Percentiles rank a stretch among this genome's conserved stretches.
phyloP scores from a whole-genome alignment of 257 asterid species.

The Ophiorrhiza pumila region DNA sequence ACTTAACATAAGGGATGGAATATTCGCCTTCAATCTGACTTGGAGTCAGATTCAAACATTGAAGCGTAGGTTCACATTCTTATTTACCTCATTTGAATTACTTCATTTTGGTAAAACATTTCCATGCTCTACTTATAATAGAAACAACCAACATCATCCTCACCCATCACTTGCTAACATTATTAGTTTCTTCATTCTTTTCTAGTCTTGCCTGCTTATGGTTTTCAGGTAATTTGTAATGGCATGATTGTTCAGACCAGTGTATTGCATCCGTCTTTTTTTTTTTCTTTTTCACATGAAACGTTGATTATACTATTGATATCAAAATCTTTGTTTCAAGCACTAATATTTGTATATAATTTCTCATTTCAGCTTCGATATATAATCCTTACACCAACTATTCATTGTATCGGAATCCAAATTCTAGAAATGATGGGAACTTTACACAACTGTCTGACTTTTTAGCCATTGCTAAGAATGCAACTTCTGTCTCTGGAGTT shows the following conservation, averaged over 20 bases:
- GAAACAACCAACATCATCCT: not conserved
- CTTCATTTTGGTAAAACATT: not conserved
- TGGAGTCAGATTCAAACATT: slow-evolving; percentile 62
- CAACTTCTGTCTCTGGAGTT: slow-evolving; percentile 68
- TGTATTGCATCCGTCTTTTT: not conserved
- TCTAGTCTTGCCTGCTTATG: not conserved
- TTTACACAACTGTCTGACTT: slow-evolving; percentile 52
- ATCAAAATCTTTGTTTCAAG: slow-evolving; percentile 7
- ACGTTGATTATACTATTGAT: not conserved
- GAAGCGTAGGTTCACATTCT: slow-evolving; percentile 43
- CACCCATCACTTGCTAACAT: not conserved
- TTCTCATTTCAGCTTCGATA: slow-evolving; percentile 57
- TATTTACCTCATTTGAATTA: not conserved
- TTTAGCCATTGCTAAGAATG: slow-evolving; percentile 53
- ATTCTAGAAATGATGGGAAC: slow-evolving; percentile 33
- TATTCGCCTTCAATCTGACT: slow-evolving; percentile 54
- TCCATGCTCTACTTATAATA: not conserved
- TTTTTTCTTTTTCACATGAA: not conserved
- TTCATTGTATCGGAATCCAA: slow-evolving; percentile 50
- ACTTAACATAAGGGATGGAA: slow-evolving; percentile 43
- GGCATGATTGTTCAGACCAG: not conserved
- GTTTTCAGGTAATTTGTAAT: not conserved
- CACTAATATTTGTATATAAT: slow-evolving; percentile 13
- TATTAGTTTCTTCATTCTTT: not conserved
- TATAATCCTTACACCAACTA: slow-evolving; percentile 31